Base-by-base conservation (phyloP, 176 grass and related monocot genomes). In the Oryza nivara region DNA sequence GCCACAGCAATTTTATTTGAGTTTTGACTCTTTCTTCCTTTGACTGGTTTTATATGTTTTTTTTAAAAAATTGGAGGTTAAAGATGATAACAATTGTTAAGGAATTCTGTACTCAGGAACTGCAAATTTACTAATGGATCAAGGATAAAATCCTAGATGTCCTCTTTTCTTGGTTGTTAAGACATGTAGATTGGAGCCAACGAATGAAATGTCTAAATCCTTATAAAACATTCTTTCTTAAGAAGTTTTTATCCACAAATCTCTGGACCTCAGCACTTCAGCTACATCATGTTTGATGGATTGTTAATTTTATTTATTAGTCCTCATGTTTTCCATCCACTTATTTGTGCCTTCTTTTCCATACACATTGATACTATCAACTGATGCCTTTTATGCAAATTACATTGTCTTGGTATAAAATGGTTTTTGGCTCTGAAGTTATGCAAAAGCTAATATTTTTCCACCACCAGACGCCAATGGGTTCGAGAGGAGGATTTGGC, bases 401-500 rank as follows among this genome's bases (percentile, higher is more conserved):
- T 25, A 43, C 5, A 20, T 69, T 84, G 45, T 45, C 44, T 30
- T 70, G 49, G 64, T 70, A 28, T 67, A 72, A 32, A 14, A 7
- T 81, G 45, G 19, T 72, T 46, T 68, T 17, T 88, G 34, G 35
- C 10, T 70, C 80, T 83, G 40, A 67, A 67, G 74, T 58, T 73
- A 80, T 52, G 2, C 15, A 43, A 68, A 74, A 61, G 41, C 2
- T 45, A 22, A 45, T 68, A 54, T 91, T 19, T 35, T 56, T 80
- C 74, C 73, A 69, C 68, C 26, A 8, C 74, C 82, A 98, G 93
- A 77, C 91, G 93, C 6, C 96, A 94, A 65, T 99, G 96, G 93
- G 96, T 96, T 34, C 80, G 93, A 35, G 96, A 99, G 72, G 96
- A 99, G 89, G 96, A 99, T 90, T 80, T 99, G 74, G 96, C 96